Evolutionary conservation across 2,329 filamentous ascomycete genomes (phyloP).

Genomic region (Coniosporium tulheliwenetii): DNA sequence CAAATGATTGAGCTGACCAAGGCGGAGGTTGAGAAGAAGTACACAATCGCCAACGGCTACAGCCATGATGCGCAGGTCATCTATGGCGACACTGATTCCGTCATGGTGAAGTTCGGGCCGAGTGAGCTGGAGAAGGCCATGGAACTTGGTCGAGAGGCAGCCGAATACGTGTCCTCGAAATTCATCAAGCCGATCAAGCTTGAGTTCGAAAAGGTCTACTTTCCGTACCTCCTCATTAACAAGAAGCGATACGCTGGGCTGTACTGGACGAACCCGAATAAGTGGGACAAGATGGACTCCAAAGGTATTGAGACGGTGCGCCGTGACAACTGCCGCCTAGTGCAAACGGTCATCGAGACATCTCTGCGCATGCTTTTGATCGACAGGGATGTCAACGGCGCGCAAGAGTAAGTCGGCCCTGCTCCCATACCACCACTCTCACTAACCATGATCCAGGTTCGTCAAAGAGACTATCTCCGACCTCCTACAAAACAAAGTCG

Average conservation of each 20-base stretch:
- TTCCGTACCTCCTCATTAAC: conserved; percentile 95
- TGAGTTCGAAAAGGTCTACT: conserved; percentile 99
- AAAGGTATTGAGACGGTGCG: conserved; percentile 98
- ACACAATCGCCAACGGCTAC: conserved; percentile 89
- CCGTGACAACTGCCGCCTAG: conserved; percentile 86
- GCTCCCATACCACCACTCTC: conserved; percentile 4
- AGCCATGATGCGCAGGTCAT: conserved; percentile 91
- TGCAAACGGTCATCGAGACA: conserved; percentile 95
- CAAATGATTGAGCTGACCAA: conserved; percentile 99
- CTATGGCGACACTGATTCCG: conserved; percentile 97
- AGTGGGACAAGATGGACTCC: conserved; percentile 99
- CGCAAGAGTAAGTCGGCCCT: conserved; percentile 61
- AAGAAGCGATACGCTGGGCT: conserved; percentile 98
- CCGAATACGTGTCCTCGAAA: conserved; percentile 73
- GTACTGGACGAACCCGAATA: conserved; percentile 88
- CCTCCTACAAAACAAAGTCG: conserved; percentile 89
- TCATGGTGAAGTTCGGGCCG: conserved; percentile 98
- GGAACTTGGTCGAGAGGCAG: conserved; percentile 89
- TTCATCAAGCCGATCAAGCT: conserved; percentile 97
- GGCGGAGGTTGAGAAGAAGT: conserved; percentile 79
- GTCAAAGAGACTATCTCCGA: conserved; percentile 95
- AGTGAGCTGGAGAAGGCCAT: conserved; percentile 76
- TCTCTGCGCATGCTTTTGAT: conserved; percentile 92
- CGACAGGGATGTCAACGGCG: conserved; percentile 75
- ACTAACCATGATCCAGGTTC: conserved; percentile 46